Evolutionary conservation across 805 yeast genomes (phyloP).

Genomic region (Kodamaea kakaduensis): DNA sequence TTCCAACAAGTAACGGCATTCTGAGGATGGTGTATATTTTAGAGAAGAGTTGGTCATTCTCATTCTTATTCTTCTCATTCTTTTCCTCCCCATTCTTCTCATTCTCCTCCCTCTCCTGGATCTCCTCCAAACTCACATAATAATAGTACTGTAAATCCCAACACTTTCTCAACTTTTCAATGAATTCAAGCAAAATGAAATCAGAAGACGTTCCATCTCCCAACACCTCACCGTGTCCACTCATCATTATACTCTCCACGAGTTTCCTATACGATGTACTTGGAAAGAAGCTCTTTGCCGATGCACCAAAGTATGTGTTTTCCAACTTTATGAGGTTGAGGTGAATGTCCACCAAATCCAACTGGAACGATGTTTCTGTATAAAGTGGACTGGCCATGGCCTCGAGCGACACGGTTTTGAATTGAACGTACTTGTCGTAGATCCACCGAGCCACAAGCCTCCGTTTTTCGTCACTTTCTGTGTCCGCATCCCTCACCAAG

Average conservation of each 20-base stretch:
- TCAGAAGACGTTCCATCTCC: conserved; percentile 47
- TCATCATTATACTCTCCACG: conserved; percentile 27
- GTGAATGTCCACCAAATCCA: conserved; percentile 50
- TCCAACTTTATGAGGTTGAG: conserved; percentile 58
- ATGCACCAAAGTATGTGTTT: conserved; percentile 48
- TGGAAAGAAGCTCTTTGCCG: conserved; percentile 56
- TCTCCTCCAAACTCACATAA: conserved; percentile 44
- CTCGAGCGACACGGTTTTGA: conserved; percentile 41
- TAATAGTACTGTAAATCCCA: conserved; percentile 81
- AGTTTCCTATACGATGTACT: conserved; percentile 45
- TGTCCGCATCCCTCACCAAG: conserved; percentile 27
- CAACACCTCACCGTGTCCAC: conserved; percentile 34
- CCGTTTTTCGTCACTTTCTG: conserved; percentile 41
- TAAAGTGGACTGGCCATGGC: conserved; percentile 39
- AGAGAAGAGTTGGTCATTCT: conserved; percentile 26
- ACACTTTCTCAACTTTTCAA: conserved; percentile 48
- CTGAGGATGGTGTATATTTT: conserved; percentile 40
- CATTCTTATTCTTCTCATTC: conserved; percentile 12
- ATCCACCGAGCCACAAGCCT: conserved; percentile 60
- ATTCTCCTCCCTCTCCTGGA: conserved; percentile 19
- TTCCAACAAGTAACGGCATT: conserved; percentile 18
- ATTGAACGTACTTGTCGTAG: conserved; percentile 51
- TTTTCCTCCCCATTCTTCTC: conserved; percentile 20
- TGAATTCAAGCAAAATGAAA: conserved; percentile 52
- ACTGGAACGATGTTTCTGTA: conserved; percentile 48